Evolutionary conservation across 2,329 filamentous ascomycete genomes (phyloP).

Genomic region (Sclerotiophoma versabilis): DNA sequence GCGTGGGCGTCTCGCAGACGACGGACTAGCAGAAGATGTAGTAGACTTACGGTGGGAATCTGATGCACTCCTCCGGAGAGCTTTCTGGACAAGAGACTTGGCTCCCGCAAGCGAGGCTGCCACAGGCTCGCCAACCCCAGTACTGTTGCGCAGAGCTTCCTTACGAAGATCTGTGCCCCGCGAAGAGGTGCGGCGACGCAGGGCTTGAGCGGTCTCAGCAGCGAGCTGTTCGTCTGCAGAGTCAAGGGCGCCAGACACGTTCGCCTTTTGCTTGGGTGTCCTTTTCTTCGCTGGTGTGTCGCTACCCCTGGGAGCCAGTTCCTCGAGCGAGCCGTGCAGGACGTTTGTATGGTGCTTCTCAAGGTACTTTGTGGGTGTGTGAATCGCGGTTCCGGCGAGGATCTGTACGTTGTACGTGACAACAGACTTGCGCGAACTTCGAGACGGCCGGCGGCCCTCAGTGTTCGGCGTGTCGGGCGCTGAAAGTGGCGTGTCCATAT

Average conservation of each 20-base stretch:
- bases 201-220: conserved; percentile 41
- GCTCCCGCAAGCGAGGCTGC: conserved; percentile 46
- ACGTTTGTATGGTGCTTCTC: conserved; percentile 49
- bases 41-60: conserved; percentile 33
- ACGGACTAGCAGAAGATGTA: conserved; percentile 16
- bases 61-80: conserved; percentile 38
- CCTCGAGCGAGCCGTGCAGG: conserved; percentile 39
- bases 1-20: conserved; percentile 34
- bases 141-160: conserved; percentile 41
- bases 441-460: conserved; percentile 44
- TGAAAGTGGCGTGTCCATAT: conserved; percentile 24
- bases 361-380: conserved; percentile 59
- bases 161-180: conserved; percentile 45
- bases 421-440: conserved; percentile 64
- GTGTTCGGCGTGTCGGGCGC: conserved; percentile 27
- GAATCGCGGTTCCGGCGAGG: conserved; percentile 67
- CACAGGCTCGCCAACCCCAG: conserved; percentile 38
- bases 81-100: conserved; percentile 43
- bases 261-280: conserved; percentile 18
- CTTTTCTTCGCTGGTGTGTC: conserved; percentile 32
- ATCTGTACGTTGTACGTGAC: conserved; percentile 72
- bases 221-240: conserved; percentile 43
- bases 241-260: conserved; percentile 26
- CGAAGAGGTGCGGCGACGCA: conserved; percentile 42
- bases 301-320: conserved; percentile 18